Base-by-base conservation (phyloP, 2,329 filamentous ascomycete species). In the Lachnellula willkommii region DNA sequence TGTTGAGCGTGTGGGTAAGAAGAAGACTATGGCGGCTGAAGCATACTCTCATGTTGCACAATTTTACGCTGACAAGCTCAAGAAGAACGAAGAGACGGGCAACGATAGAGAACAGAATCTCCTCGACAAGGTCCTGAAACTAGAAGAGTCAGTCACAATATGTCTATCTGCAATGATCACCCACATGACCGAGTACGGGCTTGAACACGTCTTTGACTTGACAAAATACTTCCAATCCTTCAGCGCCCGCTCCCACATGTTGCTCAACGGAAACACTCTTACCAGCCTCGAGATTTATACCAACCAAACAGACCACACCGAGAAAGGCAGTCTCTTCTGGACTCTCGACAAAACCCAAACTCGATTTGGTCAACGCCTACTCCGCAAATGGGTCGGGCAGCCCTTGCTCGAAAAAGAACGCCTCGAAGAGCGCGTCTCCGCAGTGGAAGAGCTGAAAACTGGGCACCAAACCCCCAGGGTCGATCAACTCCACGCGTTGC, bases 201-300 rank as follows among this genome's bases (percentile, higher is more conserved):
- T 99, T 20, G 88, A 97, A 71, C 91, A 97, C 74, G 90, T 99
- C 52, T 96, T 99, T 65, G 88, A 96, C 66, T 75, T 99, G 45
- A 97, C 94, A 1, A 96, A 95, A 66, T 96, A 97, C 74, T 99
- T 99, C 68, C 88, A 96, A 64, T 90, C 91, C 2, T 99, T 99
- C 73, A 96, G 89, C 64, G 90, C 92, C 7, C 80, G 92, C 39
- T 92, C 93, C 14, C 92, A 97, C 68, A 97, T 99, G 94, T 78
- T 97, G 4, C 77, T 99, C 58, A 96, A 95, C 68, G 94, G 93
- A 46, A 99, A 96, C 53, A 96, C 93, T 0, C 75, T 99, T 39
- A 93, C 90, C 49, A 96, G 90, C 66, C 79, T 99, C 12, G 94
- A 99, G 70, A 90, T 99, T 2, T 99, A 96, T 69, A 88, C 92